phyloP scores from a whole-genome alignment of 2,329 filamentous ascomycete species.

The Tolypocladium paradoxum region DNA sequence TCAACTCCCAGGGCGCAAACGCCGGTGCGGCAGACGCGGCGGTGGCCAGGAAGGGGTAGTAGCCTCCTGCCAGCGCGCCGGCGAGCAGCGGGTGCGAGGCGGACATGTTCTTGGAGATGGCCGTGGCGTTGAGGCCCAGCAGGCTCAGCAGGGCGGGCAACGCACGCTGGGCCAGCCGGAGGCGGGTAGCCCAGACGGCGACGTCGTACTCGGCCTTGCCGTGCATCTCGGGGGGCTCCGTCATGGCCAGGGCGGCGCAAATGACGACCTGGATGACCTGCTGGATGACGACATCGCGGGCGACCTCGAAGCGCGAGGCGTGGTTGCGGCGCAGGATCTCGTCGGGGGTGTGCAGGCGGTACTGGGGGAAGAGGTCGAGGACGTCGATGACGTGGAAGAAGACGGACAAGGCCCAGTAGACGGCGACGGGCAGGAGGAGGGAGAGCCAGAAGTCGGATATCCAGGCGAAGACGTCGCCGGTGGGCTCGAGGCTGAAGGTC shows the following conservation, averaged over 20 bases:
- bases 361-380: constrained; percentile 77
- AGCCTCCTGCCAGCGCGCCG: constrained; percentile 66
- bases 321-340: constrained; percentile 83
- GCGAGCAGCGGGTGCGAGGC: constrained; percentile 63
- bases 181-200: constrained; percentile 76
- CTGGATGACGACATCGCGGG: constrained; percentile 84
- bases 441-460: constrained; percentile 74
- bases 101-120: constrained; percentile 66
- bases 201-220: constrained; percentile 81
- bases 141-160: constrained; percentile 61
- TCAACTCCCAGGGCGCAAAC: constrained; percentile 77
- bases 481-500: constrained; percentile 60
- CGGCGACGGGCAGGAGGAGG: constrained; percentile 64
- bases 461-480: constrained; percentile 62
- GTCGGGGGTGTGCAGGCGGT: constrained; percentile 88
- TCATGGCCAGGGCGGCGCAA: constrained; percentile 54
- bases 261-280: constrained; percentile 78
- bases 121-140: constrained; percentile 65
- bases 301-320: constrained; percentile 72
- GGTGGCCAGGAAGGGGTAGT: constrained; percentile 58
- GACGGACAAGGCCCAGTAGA: constrained; percentile 81
- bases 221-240: constrained; percentile 61
- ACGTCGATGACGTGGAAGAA: constrained; percentile 83
- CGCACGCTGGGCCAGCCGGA: constrained; percentile 69
- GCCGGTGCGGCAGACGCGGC: constrained; percentile 53